These are phyloP conservation scores for Neonectria ditissima DNA, from an alignment of 2,329 filamentous ascomycete species.

Conservation along the genomic window DNA sequence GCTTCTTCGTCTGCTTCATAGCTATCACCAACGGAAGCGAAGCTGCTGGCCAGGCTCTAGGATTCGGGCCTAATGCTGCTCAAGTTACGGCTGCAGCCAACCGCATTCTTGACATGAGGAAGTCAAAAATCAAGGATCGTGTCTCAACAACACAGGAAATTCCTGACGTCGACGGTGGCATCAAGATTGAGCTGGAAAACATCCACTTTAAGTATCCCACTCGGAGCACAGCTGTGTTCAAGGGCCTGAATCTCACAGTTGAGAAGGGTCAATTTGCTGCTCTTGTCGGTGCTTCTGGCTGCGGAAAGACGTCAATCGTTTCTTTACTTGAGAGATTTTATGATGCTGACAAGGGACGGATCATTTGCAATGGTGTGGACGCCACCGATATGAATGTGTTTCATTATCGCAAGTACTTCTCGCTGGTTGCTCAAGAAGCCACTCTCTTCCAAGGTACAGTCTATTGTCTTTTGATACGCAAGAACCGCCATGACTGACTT, in stretches of 20 bases:
- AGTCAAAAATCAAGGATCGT: conserved; percentile 54
- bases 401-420: conserved; percentile 72
- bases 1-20: conserved; percentile 71
- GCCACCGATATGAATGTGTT: conserved; percentile 69
- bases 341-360: conserved; percentile 70
- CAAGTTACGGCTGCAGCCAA: conserved; percentile 70
- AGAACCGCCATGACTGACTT: neutral
- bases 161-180: conserved; percentile 60
- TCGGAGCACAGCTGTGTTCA: conserved; percentile 68
- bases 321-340: conserved; percentile 77
- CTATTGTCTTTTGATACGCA: neutral
- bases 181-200: conserved; percentile 68
- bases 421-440: conserved; percentile 80
- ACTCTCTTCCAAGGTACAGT: conserved; percentile 73
- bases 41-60: conserved; percentile 74
- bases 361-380: conserved; percentile 72
- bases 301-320: conserved; percentile 80
- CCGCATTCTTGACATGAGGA: conserved; percentile 66
- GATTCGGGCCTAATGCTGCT: conserved; percentile 73
- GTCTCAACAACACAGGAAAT: conserved; percentile 51
- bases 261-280: conserved; percentile 77
- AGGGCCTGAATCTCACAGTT: conserved; percentile 71
- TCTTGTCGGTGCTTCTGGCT: conserved; percentile 76
- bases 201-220: conserved; percentile 72
- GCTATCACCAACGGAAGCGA: conserved; percentile 76